Conservation (phyloP, 345 rosid species). For the Salix exigua region DNA sequence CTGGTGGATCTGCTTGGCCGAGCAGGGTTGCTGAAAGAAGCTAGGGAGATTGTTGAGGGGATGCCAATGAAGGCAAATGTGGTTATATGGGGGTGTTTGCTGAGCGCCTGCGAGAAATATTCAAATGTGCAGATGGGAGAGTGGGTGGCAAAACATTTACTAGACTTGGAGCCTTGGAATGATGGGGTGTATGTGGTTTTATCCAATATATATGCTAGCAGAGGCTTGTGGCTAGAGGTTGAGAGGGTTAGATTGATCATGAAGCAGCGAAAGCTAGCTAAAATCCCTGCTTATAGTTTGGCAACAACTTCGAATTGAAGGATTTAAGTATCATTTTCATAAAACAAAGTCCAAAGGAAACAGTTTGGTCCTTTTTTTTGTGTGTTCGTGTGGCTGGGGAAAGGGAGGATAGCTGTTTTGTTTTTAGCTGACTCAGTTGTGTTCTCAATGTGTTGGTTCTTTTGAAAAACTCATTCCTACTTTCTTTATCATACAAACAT, state of each 20-base stretch:
- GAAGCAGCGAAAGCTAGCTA: slow-evolving; percentile 51
- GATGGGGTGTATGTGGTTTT: slow-evolving; percentile 80
- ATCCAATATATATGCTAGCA: slow-evolving; percentile 73
- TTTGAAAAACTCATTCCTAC: too few relatives aligned
- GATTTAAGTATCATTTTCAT: too few relatives aligned
- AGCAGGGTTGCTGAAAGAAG: slow-evolving; percentile 66
- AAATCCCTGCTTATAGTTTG: slow-evolving; percentile 67
- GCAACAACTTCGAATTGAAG: slow-evolving; percentile 28
- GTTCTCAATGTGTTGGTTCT: too few relatives aligned
- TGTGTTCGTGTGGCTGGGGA: too few relatives aligned
- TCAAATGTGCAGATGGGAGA: slow-evolving; percentile 75
- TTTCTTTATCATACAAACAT: too few relatives aligned
- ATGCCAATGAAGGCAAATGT: slow-evolving; percentile 80
- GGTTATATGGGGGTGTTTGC: slow-evolving; percentile 76
- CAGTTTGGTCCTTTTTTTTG: too few relatives aligned
- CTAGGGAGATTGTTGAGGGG: slow-evolving; percentile 54
- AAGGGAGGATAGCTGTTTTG: too few relatives aligned
- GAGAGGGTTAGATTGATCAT: slow-evolving; percentile 60
- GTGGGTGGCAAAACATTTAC: slow-evolving; percentile 70
- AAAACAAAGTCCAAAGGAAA: too few relatives aligned
- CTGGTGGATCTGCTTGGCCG: slow-evolving; percentile 74
- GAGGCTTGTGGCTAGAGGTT: slow-evolving; percentile 76
- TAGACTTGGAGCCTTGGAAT: slow-evolving; percentile 71
- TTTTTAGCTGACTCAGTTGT: too few relatives aligned
- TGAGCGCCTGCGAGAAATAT: slow-evolving; percentile 89